Percentiles rank a stretch among this genome's conserved stretches.
Conservation (phyloP, 352 stramenopile species). For the Phytophthora rubi region DNA sequence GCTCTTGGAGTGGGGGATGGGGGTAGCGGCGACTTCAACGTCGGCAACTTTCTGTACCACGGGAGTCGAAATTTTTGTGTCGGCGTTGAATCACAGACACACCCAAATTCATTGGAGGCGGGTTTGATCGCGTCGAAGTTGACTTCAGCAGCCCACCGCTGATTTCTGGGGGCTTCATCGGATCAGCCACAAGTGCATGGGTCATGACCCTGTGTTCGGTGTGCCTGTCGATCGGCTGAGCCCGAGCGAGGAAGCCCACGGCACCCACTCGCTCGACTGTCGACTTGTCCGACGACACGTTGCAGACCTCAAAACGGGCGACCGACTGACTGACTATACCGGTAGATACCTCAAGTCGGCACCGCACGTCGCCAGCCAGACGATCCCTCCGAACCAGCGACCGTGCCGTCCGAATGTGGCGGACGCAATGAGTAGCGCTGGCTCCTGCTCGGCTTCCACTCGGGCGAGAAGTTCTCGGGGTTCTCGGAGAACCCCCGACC, state of each 20-base stretch:
- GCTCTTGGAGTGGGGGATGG: neutral
- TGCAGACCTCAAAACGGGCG: neutral
- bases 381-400: constrained; percentile 4
- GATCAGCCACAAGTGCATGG: neutral
- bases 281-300: neutral
- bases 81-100: neutral
- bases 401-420: constrained; percentile 2
- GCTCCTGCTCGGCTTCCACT: constrained; percentile 8
- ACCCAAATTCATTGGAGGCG: neutral
- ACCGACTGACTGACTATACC: constrained; percentile 10
- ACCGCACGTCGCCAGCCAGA: constrained; percentile 8
- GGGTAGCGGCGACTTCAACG: constrained; percentile 12
- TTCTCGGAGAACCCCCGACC: neutral
- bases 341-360: constrained; percentile 20
- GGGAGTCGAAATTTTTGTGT: neutral
- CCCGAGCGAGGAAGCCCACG: neutral
- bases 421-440: neutral
- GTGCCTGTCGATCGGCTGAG: neutral
- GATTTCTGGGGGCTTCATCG: neutral
- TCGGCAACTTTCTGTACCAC: neutral
- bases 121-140: neutral
- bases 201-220: neutral
- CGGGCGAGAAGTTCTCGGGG: too few species aligned
- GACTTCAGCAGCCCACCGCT: neutral
- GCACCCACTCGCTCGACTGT: neutral